Percentiles rank a stretch among this genome's conserved stretches.
Conservation (phyloP, 768 basidiomycete genomes). For the Russula sp. region DNA sequence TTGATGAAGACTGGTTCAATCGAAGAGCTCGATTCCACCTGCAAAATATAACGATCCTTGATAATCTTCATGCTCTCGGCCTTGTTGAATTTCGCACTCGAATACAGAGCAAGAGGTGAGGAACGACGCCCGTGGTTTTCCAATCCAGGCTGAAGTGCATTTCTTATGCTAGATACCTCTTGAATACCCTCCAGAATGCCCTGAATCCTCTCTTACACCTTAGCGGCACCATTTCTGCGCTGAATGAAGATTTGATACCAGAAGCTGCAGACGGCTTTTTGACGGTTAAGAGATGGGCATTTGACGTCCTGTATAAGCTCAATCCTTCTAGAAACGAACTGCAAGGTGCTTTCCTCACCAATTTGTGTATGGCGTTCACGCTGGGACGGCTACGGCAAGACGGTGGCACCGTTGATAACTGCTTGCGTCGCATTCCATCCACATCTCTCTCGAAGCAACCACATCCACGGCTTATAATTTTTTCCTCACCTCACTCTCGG, state of each 20-base stretch:
- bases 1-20: slow-evolving; percentile 34
- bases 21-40: slow-evolving; percentile 38
- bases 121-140: background rate
- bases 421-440: slow-evolving; percentile 1
- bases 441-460: background rate
- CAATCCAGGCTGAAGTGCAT: background rate
- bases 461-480: slow-evolving; percentile 3
- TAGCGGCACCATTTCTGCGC: slow-evolving; percentile 37
- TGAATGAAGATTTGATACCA: slow-evolving; percentile 34
- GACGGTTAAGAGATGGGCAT: slow-evolving; percentile 41
- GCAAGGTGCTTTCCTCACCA: slow-evolving; percentile 33
- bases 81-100: background rate
- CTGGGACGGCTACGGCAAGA: slow-evolving; percentile 24
- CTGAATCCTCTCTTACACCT: slow-evolving; percentile 40
- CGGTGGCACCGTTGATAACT: background rate
- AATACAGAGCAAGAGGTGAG: slow-evolving; percentile 4
- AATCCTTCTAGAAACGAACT: slow-evolving; percentile 20
- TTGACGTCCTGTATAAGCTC: slow-evolving; percentile 33
- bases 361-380: slow-evolving; percentile 31
- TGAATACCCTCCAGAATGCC: slow-evolving; percentile 38
- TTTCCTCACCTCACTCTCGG: background rate
- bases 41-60: slow-evolving; percentile 43
- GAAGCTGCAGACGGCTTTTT: slow-evolving; percentile 32
- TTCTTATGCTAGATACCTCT: background rate
- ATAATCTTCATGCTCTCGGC: slow-evolving; percentile 24